Percentiles rank a stretch among this genome's conserved stretches.
phyloP scores from a whole-genome alignment of 768 basidiomycete species.

The Trametes cubensis region DNA sequence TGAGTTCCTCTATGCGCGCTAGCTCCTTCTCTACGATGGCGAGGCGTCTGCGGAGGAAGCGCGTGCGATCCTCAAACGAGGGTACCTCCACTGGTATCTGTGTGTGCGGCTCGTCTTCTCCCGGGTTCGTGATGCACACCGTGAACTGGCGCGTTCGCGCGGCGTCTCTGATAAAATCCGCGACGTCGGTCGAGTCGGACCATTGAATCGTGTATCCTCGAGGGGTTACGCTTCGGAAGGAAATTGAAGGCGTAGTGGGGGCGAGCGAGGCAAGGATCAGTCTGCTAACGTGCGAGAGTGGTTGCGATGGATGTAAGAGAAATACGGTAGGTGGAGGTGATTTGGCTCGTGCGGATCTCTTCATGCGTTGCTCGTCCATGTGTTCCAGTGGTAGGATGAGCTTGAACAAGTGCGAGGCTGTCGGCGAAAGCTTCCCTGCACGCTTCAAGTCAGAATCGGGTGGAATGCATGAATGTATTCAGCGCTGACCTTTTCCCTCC shows the following conservation, averaged over 20 bases:
- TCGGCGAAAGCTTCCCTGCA: constrained; percentile 62
- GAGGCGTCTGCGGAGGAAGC: constrained; percentile 55
- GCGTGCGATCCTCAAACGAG: constrained; percentile 63
- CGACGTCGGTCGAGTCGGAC: constrained; percentile 65
- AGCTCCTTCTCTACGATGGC: constrained; percentile 47
- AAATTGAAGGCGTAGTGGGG: constrained; percentile 40
- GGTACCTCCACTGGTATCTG: constrained; percentile 59
- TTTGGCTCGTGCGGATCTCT: constrained; percentile 27
- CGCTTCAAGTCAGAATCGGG: background rate
- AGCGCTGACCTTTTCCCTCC: constrained; percentile 41
- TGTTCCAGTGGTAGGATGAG: constrained; percentile 55
- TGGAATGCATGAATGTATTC: background rate
- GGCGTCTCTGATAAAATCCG: constrained; percentile 66
- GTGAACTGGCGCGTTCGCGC: constrained; percentile 57
- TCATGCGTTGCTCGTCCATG: constrained; percentile 23
- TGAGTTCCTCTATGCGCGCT: constrained; percentile 53
- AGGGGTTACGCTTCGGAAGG: constrained; percentile 47
- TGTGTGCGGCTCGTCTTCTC: constrained; percentile 22
- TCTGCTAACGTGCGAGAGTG: constrained; percentile 62
- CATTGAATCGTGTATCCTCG: constrained; percentile 47
- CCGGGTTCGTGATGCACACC: constrained; percentile 40
- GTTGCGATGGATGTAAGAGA: constrained; percentile 70
- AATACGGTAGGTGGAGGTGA: constrained; percentile 50
- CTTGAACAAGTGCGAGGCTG: constrained; percentile 67
- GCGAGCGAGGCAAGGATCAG: constrained; percentile 54